Evolutionary conservation across 2,329 filamentous ascomycete genomes (phyloP).

Genomic region (Sclerotinia sclerotiorum): DNA sequence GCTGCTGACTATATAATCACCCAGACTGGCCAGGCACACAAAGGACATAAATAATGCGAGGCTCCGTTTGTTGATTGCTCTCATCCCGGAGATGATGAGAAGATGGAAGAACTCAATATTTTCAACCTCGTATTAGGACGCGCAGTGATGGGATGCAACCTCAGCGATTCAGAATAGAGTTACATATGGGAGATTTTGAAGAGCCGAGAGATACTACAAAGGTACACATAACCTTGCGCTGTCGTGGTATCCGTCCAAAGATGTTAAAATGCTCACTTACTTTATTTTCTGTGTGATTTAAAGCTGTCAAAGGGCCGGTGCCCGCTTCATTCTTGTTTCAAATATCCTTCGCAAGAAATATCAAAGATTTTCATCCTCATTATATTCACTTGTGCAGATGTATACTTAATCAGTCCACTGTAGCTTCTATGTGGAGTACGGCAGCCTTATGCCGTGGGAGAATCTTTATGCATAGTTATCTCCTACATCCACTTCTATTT

Average conservation of each 20-base stretch:
- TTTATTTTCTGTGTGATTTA: background rate
- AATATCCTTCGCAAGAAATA: background rate
- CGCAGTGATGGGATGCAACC: background rate
- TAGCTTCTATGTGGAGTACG: background rate
- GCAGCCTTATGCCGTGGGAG: background rate
- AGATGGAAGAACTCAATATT: background rate
- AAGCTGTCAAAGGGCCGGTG: too few species aligned
- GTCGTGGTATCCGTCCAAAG: background rate
- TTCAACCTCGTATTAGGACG: background rate
- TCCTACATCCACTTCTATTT: background rate
- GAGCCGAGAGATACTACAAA: too few species aligned
- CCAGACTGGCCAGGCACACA: slow-evolving; percentile 20
- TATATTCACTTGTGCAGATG: background rate
- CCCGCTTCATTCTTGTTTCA: too few species aligned
- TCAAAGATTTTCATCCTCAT: background rate
- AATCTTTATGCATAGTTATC: background rate
- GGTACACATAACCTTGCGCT: background rate
- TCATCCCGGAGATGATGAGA: slow-evolving; percentile 12
- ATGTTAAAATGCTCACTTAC: background rate
- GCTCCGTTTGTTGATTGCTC: slow-evolving; percentile 13
- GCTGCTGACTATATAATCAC: background rate
- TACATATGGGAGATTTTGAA: too few species aligned
- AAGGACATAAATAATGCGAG: slow-evolving; percentile 22
- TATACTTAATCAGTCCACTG: background rate
- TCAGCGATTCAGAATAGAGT: background rate